Base-by-base conservation (phyloP, 805 yeast genomes). In the Hanseniaspora lachancei region DNA sequence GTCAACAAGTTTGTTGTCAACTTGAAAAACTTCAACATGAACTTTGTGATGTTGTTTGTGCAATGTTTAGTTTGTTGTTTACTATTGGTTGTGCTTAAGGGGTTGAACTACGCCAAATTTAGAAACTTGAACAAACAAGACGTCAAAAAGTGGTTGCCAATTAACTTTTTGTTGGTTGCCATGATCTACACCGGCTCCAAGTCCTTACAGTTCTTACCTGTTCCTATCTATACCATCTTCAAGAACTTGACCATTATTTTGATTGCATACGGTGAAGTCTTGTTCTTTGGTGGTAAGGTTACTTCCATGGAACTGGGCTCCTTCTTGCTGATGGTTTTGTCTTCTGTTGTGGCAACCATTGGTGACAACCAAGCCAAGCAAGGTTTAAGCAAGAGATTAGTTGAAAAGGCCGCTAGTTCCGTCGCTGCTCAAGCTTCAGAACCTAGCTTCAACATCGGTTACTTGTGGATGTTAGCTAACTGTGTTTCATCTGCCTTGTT, bases 181-280 rank as follows among this genome's bases (percentile, higher is more conserved):
- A 93, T 91, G 97, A 89, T 89, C 68, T 93, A 89, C 77, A 93
- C 98, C 57, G 84, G 93, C 47, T 86, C 96, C 57, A 93, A 89
- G 77, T 96, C 97, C 56, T 76, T 93, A 65, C 95, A 88, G 72
- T 88, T 72, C 73, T 80, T 93, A 67, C 76, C 91, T 53, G 89
- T 93, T 58, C 98, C 98, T 54, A 95, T 93, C 58, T 93, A 89
- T 77, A 93, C 98, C 61, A 91, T 93, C 64, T 93, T 93, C 84
- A 93, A 93, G 78, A 93, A 93, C 73, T 80, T 93, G 71, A 91
- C 98, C 59, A 93, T 93, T 67, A 91, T 93, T 62, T 75, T 93
- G 67, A 93, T 93, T 69, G 97, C 98, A 38, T 93, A 93, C 69
- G 97, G 97, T 74, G 98, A 93, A 74, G 97, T 91, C 38, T 64